Percentiles rank a stretch among this genome's conserved stretches.
Evolutionary conservation across 495 filamentous ascomycete species (phyloP).

Genomic region (Lepidopterella palustris): DNA sequence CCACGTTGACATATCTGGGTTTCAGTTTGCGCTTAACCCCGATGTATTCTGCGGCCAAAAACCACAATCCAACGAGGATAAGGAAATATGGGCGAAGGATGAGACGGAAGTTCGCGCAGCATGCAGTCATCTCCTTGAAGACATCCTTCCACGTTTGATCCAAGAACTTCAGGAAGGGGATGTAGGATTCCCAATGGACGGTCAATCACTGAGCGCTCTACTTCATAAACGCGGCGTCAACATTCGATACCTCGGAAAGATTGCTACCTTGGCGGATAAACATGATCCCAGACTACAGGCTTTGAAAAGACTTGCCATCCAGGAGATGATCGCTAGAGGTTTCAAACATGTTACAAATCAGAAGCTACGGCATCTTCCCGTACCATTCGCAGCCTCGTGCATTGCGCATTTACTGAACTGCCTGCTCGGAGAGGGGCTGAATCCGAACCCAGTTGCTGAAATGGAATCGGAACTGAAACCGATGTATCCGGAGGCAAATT

Average conservation of each 20-base stretch:
- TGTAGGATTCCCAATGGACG: slow-evolving; percentile 96
- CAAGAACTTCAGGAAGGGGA: slow-evolving; percentile 86
- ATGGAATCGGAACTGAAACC: slow-evolving; percentile 65
- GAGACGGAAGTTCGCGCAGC: slow-evolving; percentile 83
- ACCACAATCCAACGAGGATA: slow-evolving; percentile 85
- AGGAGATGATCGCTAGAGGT: slow-evolving; percentile 88
- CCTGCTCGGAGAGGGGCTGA: slow-evolving; percentile 71
- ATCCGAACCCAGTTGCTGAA: slow-evolving; percentile 66
- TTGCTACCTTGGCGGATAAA: slow-evolving; percentile 62
- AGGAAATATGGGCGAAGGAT: slow-evolving; percentile 74
- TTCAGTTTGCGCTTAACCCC: slow-evolving; percentile 84
- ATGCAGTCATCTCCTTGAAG: slow-evolving; percentile 67
- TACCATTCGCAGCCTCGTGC: slow-evolving; percentile 66
- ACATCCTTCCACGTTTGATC: slow-evolving; percentile 67
- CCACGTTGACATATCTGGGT: slow-evolving; percentile 73
- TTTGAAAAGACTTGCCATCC: slow-evolving; percentile 65
- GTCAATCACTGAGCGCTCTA: slow-evolving; percentile 76
- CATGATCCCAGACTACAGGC: slow-evolving; percentile 67
- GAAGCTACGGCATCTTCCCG: slow-evolving; percentile 74
- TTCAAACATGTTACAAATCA: slow-evolving; percentile 88
- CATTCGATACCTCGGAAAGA: slow-evolving; percentile 83
- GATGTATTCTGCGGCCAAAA: slow-evolving; percentile 91
- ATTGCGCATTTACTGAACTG: slow-evolving; percentile 91
- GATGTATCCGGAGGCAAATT: slow-evolving; percentile 77
- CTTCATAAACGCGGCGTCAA: slow-evolving; percentile 98